Evolutionary conservation across 2,329 filamentous ascomycete species (phyloP), one percentile per base, ranked within the genome.

Genomic region (Cadophora luteo-olivacea): DNA sequence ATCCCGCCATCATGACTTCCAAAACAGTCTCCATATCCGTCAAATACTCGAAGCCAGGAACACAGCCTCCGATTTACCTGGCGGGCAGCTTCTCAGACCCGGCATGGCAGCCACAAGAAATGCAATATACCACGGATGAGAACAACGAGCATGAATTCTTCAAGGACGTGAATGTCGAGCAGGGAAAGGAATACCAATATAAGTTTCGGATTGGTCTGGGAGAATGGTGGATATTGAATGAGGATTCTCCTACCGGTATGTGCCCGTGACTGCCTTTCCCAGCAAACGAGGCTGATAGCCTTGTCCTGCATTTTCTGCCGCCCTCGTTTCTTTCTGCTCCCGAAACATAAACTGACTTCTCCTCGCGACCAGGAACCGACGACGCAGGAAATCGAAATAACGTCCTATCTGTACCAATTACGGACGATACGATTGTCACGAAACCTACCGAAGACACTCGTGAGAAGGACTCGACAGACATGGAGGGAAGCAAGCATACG

Each of bases 181-280:
- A 85, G 25, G 86, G 85, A 25, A 84, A 86, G 58, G 84, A 87
- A 67, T 87, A 92, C 72, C 88, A 92, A 75, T 94, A 93, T 84
- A 94, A 93, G 79, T 91, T 94, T 73, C 86, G 90, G 36, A 81
- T 91, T 45, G 91, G 90, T 11, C 78, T 83, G 24, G 87, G 87
- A 60, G 86, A 92, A 71, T 92, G 89, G 87, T 92, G 91, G 91
- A 82, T 89, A 29, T 78, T 92, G 57, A 87, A 93, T 73, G 88
- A 92, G 68, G 82, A 81, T 55, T 82, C 84, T 65, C 85, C 87
- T 16, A 88, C 83, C 65, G 84, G 90, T 91, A 82, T 72, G 41
- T 45, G 41, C 41, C 41, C 41, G 41, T 69, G 22, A 48, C 58
- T 55, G 48, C 61, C 36, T 24, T 55, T 60, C 38, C 22, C 36